These are phyloP conservation scores for Ananas comosus DNA, from an alignment of 176 grass and related monocot species.

Conservation along the genomic window DNA sequence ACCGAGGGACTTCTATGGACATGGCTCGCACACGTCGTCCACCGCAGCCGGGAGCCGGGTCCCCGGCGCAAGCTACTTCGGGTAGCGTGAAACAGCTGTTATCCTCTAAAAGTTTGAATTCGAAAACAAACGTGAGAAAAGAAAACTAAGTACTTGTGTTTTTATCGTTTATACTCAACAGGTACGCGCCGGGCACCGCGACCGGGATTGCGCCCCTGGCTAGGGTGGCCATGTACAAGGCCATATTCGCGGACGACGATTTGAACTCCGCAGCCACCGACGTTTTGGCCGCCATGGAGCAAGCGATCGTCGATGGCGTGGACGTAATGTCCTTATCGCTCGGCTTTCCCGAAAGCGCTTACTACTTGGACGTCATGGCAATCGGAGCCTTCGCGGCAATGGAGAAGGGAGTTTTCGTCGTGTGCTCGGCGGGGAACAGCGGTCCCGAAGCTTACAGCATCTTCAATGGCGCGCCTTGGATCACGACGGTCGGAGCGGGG, in stretches of 20 bases:
- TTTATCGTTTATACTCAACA: neutral
- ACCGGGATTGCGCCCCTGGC: slow-evolving; percentile 43
- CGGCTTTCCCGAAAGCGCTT: slow-evolving; percentile 35
- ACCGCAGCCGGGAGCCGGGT: slow-evolving; percentile 46
- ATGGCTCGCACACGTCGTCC: slow-evolving; percentile 64
- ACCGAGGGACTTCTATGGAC: slow-evolving; percentile 42
- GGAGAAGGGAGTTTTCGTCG: slow-evolving; percentile 36
- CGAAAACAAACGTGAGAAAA: no score
- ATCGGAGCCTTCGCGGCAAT: slow-evolving; percentile 54
- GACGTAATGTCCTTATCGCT: slow-evolving; percentile 54
- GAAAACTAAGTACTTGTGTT: no score
- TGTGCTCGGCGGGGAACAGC: slow-evolving; percentile 50
- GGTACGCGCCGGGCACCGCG: slow-evolving; percentile 53
- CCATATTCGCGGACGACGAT: slow-evolving; percentile 30
- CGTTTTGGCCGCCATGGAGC: slow-evolving; percentile 58
- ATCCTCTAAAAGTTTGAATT: no score
- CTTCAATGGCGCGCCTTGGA: slow-evolving; percentile 58
- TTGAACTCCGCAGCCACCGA: slow-evolving; percentile 39
- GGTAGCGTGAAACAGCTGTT: no score
- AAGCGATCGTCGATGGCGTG: slow-evolving; percentile 40
- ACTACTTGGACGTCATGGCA: slow-evolving; percentile 45
- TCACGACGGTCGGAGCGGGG: slow-evolving; percentile 54
- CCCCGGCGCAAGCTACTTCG: slow-evolving; percentile 13
- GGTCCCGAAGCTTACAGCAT: slow-evolving; percentile 34
- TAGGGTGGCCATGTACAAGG: slow-evolving; percentile 55